A percentile compares a stretch with the other conserved stretches of the same genome.
Conservation (phyloP, 2,329 filamentous ascomycete genomes). For the Penicillium sp. region DNA sequence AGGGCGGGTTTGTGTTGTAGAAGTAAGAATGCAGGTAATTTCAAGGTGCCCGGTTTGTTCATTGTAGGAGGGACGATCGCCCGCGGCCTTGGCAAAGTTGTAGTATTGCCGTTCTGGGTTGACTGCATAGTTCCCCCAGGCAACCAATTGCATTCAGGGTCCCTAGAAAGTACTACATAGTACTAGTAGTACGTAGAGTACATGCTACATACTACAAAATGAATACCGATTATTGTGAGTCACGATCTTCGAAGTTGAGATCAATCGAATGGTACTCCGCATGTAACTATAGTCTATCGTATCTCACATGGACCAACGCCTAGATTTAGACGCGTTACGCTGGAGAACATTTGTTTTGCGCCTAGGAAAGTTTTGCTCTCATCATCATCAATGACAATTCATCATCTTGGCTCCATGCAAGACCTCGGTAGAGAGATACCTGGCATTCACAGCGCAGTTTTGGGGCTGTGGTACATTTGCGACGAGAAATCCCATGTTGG, state of each 20-base stretch:
- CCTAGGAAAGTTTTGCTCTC: neutral
- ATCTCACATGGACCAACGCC: neutral
- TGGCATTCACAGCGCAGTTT: neutral
- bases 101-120: conserved; percentile 30
- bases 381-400: too few species aligned
- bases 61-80: conserved; percentile 9
- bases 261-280: neutral
- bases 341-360: neutral
- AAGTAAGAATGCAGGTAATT: neutral
- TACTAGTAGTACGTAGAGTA: neutral
- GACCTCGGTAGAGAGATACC: neutral
- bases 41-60: neutral
- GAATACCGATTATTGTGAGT: neutral
- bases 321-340: neutral
- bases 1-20: neutral
- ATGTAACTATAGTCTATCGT: neutral
- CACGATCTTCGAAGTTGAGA: neutral
- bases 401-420: conserved; percentile 1
- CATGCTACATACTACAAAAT: too few species aligned
- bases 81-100: conserved; percentile 37
- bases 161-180: too few species aligned
- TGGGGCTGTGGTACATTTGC: neutral
- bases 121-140: conserved; percentile 27
- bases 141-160: conserved; percentile 28
- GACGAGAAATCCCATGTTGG: neutral